Evolutionary conservation across 108 stramenopile genomes (phyloP), one percentile per base, ranked within the genome.

Genomic region (Schizochytrium sp.): DNA sequence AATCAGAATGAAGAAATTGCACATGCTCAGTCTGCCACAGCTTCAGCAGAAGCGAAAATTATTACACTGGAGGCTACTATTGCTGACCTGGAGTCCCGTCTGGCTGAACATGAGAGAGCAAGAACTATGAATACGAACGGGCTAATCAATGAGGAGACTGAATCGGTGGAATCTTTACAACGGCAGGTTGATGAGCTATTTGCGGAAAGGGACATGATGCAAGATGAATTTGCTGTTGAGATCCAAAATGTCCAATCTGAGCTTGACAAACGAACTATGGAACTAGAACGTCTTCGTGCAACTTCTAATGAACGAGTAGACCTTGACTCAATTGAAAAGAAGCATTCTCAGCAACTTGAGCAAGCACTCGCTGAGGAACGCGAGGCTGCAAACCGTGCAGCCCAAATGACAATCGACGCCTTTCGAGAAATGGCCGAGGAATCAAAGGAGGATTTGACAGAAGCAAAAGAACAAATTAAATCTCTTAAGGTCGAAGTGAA

Each of bases 401-500:
- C 7, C 19, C 12, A 8, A 38, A 38, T 69, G 42, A 69, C 64
- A 15, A 15, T 69, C 64, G 44, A 69, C 15, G 64, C 64, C 44
- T 69, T 13, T 69, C 64, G 64, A 7, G 64, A 69, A 28, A 69
- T 69, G 64, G 64, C 64, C 19, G 64, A 69, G 28, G 64, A 69
- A 44, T 13, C 12, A 0, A 69, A 3, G 28, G 64, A 69, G 28
- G 64, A 69, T 15, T 44, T 69, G 42, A 44, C 40, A 0, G 64
- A 69, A 44, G 64, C 64, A 10, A 7, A 15, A 7, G 5, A 12
- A 8, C 8, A 12, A 15, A 69, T 69, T 69, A 38, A 8, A 5
- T 15, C 15, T 12, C 64, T 69, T 44, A 15, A 69, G 64, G 44
- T 10, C 12, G 64, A 69, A 5, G 42, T 69, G 42, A 7, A 13